Evolutionary conservation across 148 eudicot genomes (phyloP), one percentile per base, ranked within the genome.

Genomic region (Salicornia ramosissima): DNA sequence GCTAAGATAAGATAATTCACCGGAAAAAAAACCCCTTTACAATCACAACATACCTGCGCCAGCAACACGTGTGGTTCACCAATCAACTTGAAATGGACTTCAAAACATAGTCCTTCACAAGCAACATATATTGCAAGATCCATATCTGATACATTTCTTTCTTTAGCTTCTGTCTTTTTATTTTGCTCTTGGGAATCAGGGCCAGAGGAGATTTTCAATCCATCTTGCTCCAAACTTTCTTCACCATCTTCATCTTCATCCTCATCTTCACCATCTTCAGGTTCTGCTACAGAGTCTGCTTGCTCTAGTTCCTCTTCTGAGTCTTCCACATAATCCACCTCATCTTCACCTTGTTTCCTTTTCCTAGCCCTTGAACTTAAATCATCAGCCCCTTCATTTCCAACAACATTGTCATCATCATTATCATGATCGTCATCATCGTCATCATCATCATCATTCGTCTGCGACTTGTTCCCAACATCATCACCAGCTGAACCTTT

Each of bases 321-420:
- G 60, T 63, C 79, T 59, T 89, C 96, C 68, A 87, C 97, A 71
- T 95, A 91, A 71, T 95, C 96, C 75, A 84, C 74, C 80, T 91
- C 96, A 81, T 95, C 97, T 22, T 87, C 77, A 25, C 77, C 66
- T 75, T 71, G 78, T 72, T 87, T 89, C 39, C 83, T 75, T 77
- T 84, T 95, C 68, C 64, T 82, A n/a, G 45, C 81, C 70, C 89
- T 97, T 43, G 58, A 68, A 45, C 91, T 89, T 22, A 91, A 76
- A 82, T 89, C 96, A 42, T 91, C 99, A 24, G 80, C 83, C 33
- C 67, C 78, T 58, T 78, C 83, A 45, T 68, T 77, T 40, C 51
- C 87, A 45, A 65, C 82, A 29, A 49, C 72, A 10, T 64, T 69
- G 28, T 74, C 84, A 60, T 77, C 84, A 51, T 75, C 83, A 33